phyloP scores from a whole-genome alignment of 306 rosid genomes.

The Malus sylvestris region DNA sequence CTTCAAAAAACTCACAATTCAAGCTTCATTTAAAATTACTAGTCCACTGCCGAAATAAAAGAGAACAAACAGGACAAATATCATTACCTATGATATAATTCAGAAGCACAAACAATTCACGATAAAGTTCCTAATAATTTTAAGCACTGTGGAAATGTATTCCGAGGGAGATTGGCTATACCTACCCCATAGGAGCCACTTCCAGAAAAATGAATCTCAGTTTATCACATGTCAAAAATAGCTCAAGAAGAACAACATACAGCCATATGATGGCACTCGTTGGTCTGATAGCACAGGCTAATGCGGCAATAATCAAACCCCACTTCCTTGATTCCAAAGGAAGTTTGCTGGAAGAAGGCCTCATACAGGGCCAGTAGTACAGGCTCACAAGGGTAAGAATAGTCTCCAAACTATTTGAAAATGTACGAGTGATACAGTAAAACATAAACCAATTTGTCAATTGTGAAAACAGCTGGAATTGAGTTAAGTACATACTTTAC shows the following conservation, averaged over 20 bases:
- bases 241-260: conserved; percentile 72
- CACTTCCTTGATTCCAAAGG: conserved; percentile 58
- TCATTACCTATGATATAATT: neutral
- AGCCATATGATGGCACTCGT: conserved; percentile 84
- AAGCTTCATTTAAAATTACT: neutral
- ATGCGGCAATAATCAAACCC: conserved; percentile 67
- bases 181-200: conserved; percentile 87
- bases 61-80: neutral
- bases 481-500: conserved; percentile 40
- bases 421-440: conserved; percentile 68
- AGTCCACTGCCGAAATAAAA: neutral
- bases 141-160: neutral
- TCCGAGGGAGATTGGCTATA: conserved; percentile 10
- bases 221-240: conserved; percentile 38
- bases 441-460: conserved; percentile 82
- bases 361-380: conserved; percentile 88
- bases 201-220: conserved; percentile 56
- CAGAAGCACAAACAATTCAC: neutral
- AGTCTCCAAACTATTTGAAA: conserved; percentile 86
- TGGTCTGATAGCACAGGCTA: conserved; percentile 82
- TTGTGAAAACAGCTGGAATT: conserved; percentile 72
- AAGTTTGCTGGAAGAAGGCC: conserved; percentile 28
- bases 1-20: neutral
- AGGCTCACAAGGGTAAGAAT: conserved; percentile 74
- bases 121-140: neutral